A percentile compares a stretch with the other conserved stretches of the same genome.
phyloP scores from a whole-genome alignment of 495 filamentous ascomycete genomes.

The Xanthoparmelia taractica region DNA sequence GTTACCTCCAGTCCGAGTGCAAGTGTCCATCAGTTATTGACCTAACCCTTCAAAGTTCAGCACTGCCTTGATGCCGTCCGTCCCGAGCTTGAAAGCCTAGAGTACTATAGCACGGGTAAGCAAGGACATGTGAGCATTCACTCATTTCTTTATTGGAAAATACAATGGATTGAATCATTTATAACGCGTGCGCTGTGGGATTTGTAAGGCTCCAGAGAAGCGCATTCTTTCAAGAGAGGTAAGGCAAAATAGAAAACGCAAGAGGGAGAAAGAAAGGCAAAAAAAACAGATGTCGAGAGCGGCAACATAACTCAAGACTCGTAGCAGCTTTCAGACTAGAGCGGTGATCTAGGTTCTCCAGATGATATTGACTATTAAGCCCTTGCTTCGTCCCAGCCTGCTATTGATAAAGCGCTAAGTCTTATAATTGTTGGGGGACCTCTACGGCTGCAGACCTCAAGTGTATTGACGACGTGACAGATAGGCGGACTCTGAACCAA shows the following conservation, averaged over 20 bases:
- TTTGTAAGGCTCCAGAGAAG: background rate
- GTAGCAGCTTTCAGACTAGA: background rate
- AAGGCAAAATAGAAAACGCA: too few species aligned
- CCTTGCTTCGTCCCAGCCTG: background rate
- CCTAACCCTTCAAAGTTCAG: background rate
- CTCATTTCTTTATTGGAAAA: background rate
- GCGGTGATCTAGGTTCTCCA: background rate
- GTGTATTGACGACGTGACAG: constrained; percentile 1
- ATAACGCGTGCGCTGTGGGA: too few species aligned
- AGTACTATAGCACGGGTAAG: background rate
- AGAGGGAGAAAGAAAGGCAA: too few species aligned
- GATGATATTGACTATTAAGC: background rate
- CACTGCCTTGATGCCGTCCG: background rate
- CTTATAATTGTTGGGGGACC: background rate
- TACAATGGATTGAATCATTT: background rate
- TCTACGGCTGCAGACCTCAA: background rate
- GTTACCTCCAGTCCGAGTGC: too few species aligned
- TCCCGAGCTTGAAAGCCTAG: background rate
- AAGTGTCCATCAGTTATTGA: too few species aligned
- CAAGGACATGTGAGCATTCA: constrained; percentile 3
- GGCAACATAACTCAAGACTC: background rate
- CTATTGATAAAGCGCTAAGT: background rate
- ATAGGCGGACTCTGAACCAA: background rate
- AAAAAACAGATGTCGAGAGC: background rate
- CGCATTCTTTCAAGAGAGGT: background rate